Conservation (phyloP, 352 stramenopile species). For the Phytophthora pini region DNA sequence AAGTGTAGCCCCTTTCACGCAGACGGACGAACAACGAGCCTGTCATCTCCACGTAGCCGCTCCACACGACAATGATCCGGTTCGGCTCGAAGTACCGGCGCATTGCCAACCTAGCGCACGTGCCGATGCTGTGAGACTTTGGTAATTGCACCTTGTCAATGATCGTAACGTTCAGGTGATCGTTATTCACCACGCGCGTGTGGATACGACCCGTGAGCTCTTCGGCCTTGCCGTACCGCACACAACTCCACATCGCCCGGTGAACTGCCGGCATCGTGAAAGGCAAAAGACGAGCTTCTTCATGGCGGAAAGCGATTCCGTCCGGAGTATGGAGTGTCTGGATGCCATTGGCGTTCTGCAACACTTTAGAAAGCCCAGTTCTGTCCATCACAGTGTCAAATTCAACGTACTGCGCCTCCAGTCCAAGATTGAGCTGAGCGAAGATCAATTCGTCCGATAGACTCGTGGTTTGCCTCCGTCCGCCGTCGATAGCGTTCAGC, state of each 20-base stretch:
- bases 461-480: conserved; percentile 11
- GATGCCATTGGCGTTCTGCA: conserved; percentile 21
- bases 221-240: conserved; percentile 22
- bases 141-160: conserved; percentile 33
- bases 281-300: conserved; percentile 33
- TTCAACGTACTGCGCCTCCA: conserved; percentile 31
- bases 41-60: conserved; percentile 38
- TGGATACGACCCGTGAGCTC: conserved; percentile 24
- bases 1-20: conserved; percentile 42
- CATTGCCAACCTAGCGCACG: conserved; percentile 28
- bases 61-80: conserved; percentile 41
- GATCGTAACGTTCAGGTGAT: conserved; percentile 40
- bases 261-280: conserved; percentile 35
- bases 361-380: conserved; percentile 4
- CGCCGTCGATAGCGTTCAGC: conserved; percentile 5
- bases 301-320: conserved; percentile 21
- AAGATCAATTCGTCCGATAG: conserved; percentile 31
- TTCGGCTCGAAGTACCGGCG: conserved; percentile 32
- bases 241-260: conserved; percentile 32
- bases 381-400: conserved; percentile 21
- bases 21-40: conserved; percentile 42
- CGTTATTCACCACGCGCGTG: conserved; percentile 23
- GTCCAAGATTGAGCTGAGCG: conserved; percentile 20
- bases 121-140: conserved; percentile 17
- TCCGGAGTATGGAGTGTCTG: conserved; percentile 10